phyloP scores from a whole-genome alignment of 257 asterid species.

The Ilex aquifolium region DNA sequence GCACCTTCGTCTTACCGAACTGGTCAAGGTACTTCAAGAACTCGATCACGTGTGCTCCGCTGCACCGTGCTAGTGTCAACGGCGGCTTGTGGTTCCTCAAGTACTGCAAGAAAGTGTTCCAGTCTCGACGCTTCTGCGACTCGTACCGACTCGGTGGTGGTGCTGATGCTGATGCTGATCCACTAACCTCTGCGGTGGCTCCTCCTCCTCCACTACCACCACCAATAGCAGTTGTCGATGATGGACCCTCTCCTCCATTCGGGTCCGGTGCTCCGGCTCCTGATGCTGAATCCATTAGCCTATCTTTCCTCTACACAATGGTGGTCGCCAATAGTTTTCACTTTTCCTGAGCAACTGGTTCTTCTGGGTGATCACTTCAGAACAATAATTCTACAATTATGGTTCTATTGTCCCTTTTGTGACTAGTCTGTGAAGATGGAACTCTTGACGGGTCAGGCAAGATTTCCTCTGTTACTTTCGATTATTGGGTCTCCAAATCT shows the following conservation, averaged over 20 bases:
- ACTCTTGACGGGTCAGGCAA: not conserved
- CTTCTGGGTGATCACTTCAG: not conserved
- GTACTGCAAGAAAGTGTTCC: slow-evolving; percentile 45
- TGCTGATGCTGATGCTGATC: slow-evolving; percentile 20
- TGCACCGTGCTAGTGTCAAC: slow-evolving; percentile 31
- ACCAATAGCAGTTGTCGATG: slow-evolving; percentile 1
- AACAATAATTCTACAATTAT: not conserved
- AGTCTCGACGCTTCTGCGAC: slow-evolving; percentile 45
- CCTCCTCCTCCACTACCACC: slow-evolving; percentile 4
- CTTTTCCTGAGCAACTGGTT: not conserved
- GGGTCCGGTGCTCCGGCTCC: slow-evolving; percentile 13
- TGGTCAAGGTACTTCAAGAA: slow-evolving; percentile 42
- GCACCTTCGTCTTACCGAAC: slow-evolving; percentile 49
- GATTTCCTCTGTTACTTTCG: not conserved
- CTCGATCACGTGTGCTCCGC: slow-evolving; percentile 55
- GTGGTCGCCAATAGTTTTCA: no score
- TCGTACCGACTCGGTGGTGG: slow-evolving; percentile 41
- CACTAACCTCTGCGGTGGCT: slow-evolving; percentile 9
- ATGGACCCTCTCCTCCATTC: slow-evolving; percentile 20
- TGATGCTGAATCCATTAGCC: slow-evolving; percentile 34
- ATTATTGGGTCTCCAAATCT: not conserved
- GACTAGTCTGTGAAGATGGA: not conserved
- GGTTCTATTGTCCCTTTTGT: not conserved
- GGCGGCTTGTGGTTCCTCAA: slow-evolving; percentile 44
- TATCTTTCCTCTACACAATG: not conserved